A percentile compares a stretch with the other conserved stretches of the same genome.
Conservation (phyloP, 345 rosid genomes). For the Erysimum cheiranthoides region DNA sequence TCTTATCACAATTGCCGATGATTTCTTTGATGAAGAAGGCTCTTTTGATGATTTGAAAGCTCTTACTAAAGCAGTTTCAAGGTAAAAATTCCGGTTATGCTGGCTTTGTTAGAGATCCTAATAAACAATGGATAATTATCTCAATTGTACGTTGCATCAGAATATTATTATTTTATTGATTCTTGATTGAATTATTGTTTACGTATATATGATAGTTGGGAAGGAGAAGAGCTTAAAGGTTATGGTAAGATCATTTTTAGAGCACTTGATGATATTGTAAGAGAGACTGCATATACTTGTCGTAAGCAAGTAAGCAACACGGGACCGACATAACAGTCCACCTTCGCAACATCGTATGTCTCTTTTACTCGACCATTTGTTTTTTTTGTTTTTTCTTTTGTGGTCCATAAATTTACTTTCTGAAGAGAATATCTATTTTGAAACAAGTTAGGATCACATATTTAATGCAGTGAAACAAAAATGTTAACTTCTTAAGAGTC, state of each 20-base stretch:
- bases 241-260: constrained; percentile 54
- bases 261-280: constrained; percentile 57
- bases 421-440: neutral
- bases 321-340: constrained; percentile 49
- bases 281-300: constrained; percentile 44
- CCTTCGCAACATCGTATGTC: constrained; percentile 55
- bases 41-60: constrained; percentile 53
- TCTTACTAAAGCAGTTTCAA: constrained; percentile 58
- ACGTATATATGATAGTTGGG: constrained; percentile 55
- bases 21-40: constrained; percentile 65
- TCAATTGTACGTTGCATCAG: neutral
- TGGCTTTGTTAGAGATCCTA: too few relatives aligned
- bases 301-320: constrained; percentile 28
- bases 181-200: constrained; percentile 18
- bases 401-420: neutral
- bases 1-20: constrained; percentile 68
- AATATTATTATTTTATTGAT: constrained; percentile 4
- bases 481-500: too few relatives aligned
- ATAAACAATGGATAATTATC: too few relatives aligned
- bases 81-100: too few relatives aligned
- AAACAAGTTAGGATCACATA: too few relatives aligned
- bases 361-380: too few relatives aligned
- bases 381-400: too few relatives aligned
- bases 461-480: too few relatives aligned
- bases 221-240: constrained; percentile 53